Evolutionary conservation across 2,329 filamentous ascomycete genomes (phyloP), one percentile per base, ranked within the genome.

Genomic region (Aspergillus calidoustus): DNA sequence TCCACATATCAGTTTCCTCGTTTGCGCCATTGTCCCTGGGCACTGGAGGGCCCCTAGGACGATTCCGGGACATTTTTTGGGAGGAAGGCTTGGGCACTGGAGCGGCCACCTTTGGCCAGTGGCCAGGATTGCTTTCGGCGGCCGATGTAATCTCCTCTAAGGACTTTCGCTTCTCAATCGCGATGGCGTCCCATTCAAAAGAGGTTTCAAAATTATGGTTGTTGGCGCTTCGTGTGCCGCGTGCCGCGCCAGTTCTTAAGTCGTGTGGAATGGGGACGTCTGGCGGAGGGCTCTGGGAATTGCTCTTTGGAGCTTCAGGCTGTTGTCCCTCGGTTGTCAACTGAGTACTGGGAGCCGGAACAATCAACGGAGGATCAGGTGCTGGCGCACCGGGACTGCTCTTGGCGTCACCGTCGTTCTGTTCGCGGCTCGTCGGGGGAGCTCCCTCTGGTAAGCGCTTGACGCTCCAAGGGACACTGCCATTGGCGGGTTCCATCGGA

Each of bases 1-100:
- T 79, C 77, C 77, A 80, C 69, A 80, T 77, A 60, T 80, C 77
- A 62, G 78, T 75, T 61, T 80, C 78, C 69, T 80, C 78, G 55
- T 79, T 79, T 34, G 76, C 77, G 25, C 77, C 77, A 69, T 80
- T 79, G 64, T 79, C 77, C 52, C 77, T 72, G 60, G 75, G 73
- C 44, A 70, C 62, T 11, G 74, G 73, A 52, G 73, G 72, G 17
- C 72, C 74, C 52, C 78, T 68, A 52, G 78, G 77, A 56, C 78
- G 76, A 66, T 79, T 79, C 60, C 78, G 76, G 43, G 77, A 80
- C 78, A 80, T 80, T 7, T 57, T 64, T 22, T 46, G 30, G 9
- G 50, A 19, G 23, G 50, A n/a, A 11, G 52, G 25, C 47, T 60
- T 56, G 41, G 51, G 54, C 34, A 53, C 43, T 54, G 57, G 41